Base-by-base conservation (phyloP, 345 rosid genomes). In the Euphorbia tirucalli region DNA sequence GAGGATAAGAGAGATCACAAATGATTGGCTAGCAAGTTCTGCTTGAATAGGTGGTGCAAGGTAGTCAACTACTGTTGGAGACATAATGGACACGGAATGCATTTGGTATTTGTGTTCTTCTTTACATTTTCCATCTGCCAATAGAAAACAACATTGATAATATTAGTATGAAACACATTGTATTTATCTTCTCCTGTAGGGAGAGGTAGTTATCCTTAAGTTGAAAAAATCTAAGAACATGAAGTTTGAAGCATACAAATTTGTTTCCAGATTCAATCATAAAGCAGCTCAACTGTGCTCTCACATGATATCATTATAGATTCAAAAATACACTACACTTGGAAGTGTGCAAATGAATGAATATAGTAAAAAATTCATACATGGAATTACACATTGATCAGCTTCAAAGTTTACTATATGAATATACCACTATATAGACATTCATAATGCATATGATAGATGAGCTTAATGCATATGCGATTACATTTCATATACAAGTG, bases 1-100 rank as follows among this genome's bases (percentile, higher is more conserved):
- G 74, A 61, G 68, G 71, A 58, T 39, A 71, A 52, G 43, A 65
- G 72, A 58, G 68, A 72, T 83, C 78, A 86, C 88, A 73, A 77
- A 69, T 16, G 83, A 71, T 49, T 61, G 71, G 68, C 82, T 73
- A 69, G 65, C 74, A 50, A 73, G 76, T 63, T 79, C 85, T 71
- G 77, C 75, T 61, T 78, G 79, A 35, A 77, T 59, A 31, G 80
- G 74, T 6, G 63, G 77, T 30, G 70, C 65, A 56, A 76, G 50
- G 56, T 75, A 74, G 55, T 75, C 80, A 21, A 75, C 77, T 31
- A 73, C 39, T 22, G 70, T 21, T 10, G 79, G 75, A 64, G 64
- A 64, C 70, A 79, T 24, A 27, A 71, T 3, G 15, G 81, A 69
- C 13, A 56, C 64, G 66, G 62, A 65, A 56, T 74, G 72, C 54